These are phyloP conservation scores for Bryoglossum gracile DNA, from an alignment of 495 filamentous ascomycete species.

Conservation along the genomic window DNA sequence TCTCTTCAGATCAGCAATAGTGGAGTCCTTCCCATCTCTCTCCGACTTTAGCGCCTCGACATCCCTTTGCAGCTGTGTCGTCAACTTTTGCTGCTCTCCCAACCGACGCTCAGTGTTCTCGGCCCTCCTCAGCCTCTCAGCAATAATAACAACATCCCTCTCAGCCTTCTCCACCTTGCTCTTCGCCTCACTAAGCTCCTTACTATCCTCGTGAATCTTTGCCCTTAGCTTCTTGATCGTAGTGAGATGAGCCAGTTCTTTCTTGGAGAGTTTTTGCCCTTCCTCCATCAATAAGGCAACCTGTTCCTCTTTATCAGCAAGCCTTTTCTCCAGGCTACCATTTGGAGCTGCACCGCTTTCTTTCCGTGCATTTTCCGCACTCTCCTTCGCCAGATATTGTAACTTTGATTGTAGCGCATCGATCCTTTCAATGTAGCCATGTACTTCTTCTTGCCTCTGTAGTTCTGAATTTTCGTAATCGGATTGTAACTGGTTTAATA, in stretches of 20 bases:
- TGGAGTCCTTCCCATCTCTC: constrained; percentile 53
- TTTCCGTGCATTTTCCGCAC: constrained; percentile 61
- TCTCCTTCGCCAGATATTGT: constrained; percentile 74
- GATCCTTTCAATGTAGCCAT: constrained; percentile 79
- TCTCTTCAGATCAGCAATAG: constrained; percentile 60
- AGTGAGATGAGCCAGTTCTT: constrained; percentile 73
- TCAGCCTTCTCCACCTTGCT: constrained; percentile 62
- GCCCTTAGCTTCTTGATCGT: constrained; percentile 75
- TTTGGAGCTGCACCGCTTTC: constrained; percentile 52
- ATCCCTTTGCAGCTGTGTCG: constrained; percentile 64
- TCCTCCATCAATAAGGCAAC: constrained; percentile 87
- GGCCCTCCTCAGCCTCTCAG: constrained; percentile 53
- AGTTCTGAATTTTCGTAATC: constrained; percentile 53
- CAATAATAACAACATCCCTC: constrained; percentile 48
- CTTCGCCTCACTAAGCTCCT: constrained; percentile 53
- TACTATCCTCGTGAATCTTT: constrained; percentile 54
- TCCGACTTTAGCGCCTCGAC: constrained; percentile 60
- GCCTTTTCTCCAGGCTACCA: constrained; percentile 63
- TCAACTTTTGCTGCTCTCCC: constrained; percentile 54
- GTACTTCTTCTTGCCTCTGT: constrained; percentile 70
- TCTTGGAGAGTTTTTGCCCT: constrained; percentile 79
- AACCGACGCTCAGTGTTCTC: constrained; percentile 61
- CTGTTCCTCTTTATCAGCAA: constrained; percentile 83
- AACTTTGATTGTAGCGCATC: constrained; percentile 89
- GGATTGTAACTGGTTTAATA: constrained; percentile 43